Percentiles rank a stretch among this genome's conserved stretches.
These are phyloP conservation scores for Plectosphaerella sp. DNA, from an alignment of 2,329 filamentous ascomycete genomes.

Conservation along the genomic window DNA sequence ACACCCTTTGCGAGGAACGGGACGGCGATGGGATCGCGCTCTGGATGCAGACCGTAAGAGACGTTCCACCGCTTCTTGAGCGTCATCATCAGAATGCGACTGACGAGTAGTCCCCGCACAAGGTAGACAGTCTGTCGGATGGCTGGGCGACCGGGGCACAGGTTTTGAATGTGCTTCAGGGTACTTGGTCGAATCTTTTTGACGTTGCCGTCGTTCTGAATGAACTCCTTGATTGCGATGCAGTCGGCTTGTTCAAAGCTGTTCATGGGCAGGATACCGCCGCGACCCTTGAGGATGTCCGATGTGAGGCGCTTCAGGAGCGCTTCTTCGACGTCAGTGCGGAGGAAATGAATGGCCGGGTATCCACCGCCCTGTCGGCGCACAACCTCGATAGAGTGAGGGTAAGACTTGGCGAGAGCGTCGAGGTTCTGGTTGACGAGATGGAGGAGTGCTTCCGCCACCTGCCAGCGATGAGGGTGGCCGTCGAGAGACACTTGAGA, in stretches of 20 bases:
- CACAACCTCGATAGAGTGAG: too few relatives aligned
- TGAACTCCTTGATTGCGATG: slow-evolving; percentile 18
- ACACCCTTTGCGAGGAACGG: slow-evolving; percentile 64
- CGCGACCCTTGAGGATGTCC: background rate
- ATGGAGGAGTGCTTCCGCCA: slow-evolving; percentile 24
- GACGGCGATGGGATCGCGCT: slow-evolving; percentile 57
- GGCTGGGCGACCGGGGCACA: slow-evolving; percentile 25
- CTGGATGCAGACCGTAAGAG: slow-evolving; percentile 54
- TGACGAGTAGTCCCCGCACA: slow-evolving; percentile 58
- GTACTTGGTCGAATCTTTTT: slow-evolving; percentile 14
- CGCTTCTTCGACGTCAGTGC: too few relatives aligned
- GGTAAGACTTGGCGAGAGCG: too few relatives aligned
- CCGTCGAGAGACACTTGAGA: slow-evolving; percentile 43
- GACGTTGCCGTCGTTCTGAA: slow-evolving; percentile 12
- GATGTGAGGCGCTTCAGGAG: too few relatives aligned
- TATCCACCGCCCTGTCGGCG: too few relatives aligned
- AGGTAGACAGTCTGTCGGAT: slow-evolving; percentile 40
- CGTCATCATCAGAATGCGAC: slow-evolving; percentile 54
- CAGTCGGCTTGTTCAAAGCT: slow-evolving; percentile 22
- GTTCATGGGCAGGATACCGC: slow-evolving; percentile 24
- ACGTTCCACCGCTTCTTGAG: slow-evolving; percentile 65
- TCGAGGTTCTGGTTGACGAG: too few relatives aligned
- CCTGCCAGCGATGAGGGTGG: slow-evolving; percentile 47
- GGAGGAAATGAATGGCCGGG: too few relatives aligned
- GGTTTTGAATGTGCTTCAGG: slow-evolving; percentile 15